Percentiles rank a stretch among this genome's conserved stretches.
These are phyloP conservation scores for Asterionellopsis glacialis DNA, from an alignment of 108 stramenopile species.

Conservation along the genomic window DNA sequence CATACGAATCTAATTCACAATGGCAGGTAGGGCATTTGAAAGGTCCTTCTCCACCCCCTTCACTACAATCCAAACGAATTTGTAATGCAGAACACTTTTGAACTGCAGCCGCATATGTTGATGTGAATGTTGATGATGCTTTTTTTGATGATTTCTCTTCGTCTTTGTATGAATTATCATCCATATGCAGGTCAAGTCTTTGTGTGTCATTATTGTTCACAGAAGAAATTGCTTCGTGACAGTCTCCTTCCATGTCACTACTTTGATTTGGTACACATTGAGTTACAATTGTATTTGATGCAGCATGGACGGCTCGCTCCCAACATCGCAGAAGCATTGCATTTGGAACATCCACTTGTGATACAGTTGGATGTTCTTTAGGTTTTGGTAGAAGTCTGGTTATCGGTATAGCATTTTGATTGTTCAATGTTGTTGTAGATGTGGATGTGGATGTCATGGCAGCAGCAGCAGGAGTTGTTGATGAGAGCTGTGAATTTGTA, in stretches of 20 bases:
- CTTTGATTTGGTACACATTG: neutral
- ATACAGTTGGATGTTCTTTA: neutral
- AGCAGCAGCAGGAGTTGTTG: slow-evolving; percentile 4
- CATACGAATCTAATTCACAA: slow-evolving; percentile 9
- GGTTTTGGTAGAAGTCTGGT: neutral
- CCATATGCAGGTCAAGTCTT: too few relatives aligned
- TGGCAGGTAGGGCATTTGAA: slow-evolving; percentile 17
- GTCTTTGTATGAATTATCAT: too few relatives aligned
- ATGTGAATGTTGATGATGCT: neutral
- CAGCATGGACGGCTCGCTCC: slow-evolving; percentile 36
- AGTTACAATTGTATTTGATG: slow-evolving; percentile 12
- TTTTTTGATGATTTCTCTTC: too few relatives aligned
- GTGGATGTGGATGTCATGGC: too few relatives aligned
- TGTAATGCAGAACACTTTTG: neutral
- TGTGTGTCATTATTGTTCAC: too few relatives aligned
- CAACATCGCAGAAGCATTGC: slow-evolving; percentile 32
- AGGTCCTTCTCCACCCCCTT: neutral
- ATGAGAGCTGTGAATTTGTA: slow-evolving; percentile 18
- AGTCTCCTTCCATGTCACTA: neutral
- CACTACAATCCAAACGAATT: neutral
- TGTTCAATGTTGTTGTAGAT: too few relatives aligned
- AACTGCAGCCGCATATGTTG: neutral
- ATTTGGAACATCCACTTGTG: slow-evolving; percentile 9
- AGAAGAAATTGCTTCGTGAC: too few relatives aligned
- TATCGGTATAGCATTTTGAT: neutral